Evolutionary conservation across 2,329 filamentous ascomycete species (phyloP), one percentile per base, ranked within the genome.

Genomic region (Talaromyces islandicus): DNA sequence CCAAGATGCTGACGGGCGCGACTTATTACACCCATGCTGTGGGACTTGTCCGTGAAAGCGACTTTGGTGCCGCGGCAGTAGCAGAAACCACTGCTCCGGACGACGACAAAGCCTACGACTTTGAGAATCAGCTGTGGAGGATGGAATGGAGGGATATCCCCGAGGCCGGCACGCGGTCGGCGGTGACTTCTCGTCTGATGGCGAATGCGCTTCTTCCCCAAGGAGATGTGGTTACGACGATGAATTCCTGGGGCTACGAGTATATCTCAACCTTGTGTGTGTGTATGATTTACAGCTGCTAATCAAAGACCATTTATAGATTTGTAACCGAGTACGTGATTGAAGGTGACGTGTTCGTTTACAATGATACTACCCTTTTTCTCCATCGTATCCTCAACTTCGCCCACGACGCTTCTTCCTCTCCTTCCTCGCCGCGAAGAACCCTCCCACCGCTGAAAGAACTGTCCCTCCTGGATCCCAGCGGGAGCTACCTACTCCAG

Each of bases 401-500:
- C 69, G 79, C 73, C 65, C 65, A 74, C 27, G 73, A 72, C 27
- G 64, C 63, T 7, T 65, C 71, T 19, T 24, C 71, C 10, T 24
- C 19, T 4, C 11, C 43, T 38, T n/a, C 43, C 43, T 46, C 52
- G n/a, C 74, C 76, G 48, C 72, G 71, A 67, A 67, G 63, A 62
- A 65, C 68, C 25, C 70, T 81, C 0, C 80, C 81, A 11, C 64
- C 73, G 3, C 73, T 81, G 51, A 66, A 75, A 12, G 70, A 79
- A 4, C 75, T 86, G 63, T 67, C 74, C 21, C 78, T 80, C 2
- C 69, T 86, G 3, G 85, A 88, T 66, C 73, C 77, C 10, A 85
- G 80, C 56, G 83, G 83, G 24, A 77, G 78, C 50, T 87, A 85
- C 66, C 70, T 87, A 27, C 71, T 88, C 21, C 83, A 87, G 65